A percentile compares a stretch with the other conserved stretches of the same genome.
Conservation (phyloP, 2,329 filamentous ascomycete species). For the Colletotrichum sp. region DNA sequence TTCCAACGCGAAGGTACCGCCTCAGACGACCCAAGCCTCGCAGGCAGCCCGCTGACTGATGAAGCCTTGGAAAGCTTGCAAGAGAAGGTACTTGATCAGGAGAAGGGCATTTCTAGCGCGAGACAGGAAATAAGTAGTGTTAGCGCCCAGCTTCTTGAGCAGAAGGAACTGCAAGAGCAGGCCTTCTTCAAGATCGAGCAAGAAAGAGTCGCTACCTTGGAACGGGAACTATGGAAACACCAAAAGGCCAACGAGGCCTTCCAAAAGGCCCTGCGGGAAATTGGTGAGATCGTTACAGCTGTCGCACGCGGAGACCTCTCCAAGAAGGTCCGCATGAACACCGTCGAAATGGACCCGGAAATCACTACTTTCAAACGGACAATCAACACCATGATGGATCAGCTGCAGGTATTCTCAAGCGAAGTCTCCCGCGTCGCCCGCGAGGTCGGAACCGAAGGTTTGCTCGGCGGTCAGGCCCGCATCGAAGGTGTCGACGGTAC, state of each 20-base stretch:
- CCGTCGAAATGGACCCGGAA: slow-evolving; percentile 96
- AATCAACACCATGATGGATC: slow-evolving; percentile 99
- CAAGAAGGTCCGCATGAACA: slow-evolving; percentile 96
- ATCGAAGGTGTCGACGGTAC: slow-evolving; percentile 95
- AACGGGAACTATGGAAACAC: slow-evolving; percentile 94
- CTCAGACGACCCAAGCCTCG: slow-evolving; percentile 26
- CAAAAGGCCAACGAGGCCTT: slow-evolving; percentile 98
- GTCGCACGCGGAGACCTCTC: slow-evolving; percentile 94
- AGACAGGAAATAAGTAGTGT: slow-evolving; percentile 85
- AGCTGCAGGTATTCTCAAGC: slow-evolving; percentile 93
- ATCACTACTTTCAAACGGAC: slow-evolving; percentile 98
- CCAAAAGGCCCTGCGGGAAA: slow-evolving; percentile 95
- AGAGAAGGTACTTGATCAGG: slow-evolving; percentile 92
- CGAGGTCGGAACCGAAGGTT: slow-evolving; percentile 95
- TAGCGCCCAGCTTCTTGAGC: slow-evolving; percentile 82
- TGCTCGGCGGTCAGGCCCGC: slow-evolving; percentile 90
- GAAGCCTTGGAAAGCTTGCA: slow-evolving; percentile 85
- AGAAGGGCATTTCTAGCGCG: slow-evolving; percentile 87
- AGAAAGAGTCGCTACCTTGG: slow-evolving; percentile 85
- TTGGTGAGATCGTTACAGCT: slow-evolving; percentile 95
- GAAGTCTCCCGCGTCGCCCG: slow-evolving; percentile 94
- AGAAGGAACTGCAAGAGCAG: slow-evolving; percentile 83
- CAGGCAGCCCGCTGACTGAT: slow-evolving; percentile 45
- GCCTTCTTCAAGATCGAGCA: slow-evolving; percentile 84
- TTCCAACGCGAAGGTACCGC: slow-evolving; percentile 24